Evolutionary conservation across 2,329 filamentous ascomycete species (phyloP).

Genomic region (Colletotrichum navitas): DNA sequence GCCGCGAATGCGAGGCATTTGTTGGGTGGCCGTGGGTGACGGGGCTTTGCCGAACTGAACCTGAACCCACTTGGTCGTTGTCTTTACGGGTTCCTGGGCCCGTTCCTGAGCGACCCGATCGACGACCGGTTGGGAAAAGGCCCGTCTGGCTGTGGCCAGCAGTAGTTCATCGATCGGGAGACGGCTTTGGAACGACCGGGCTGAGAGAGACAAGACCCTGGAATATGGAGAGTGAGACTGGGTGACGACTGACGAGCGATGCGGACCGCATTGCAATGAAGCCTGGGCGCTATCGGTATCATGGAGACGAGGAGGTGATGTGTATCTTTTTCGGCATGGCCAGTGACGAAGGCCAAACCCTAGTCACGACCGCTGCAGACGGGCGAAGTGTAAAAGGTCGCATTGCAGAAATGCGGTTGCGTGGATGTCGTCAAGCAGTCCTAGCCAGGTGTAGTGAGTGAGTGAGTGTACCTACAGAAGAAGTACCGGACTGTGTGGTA

Average conservation of each 20-base stretch:
- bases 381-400: constrained; percentile 2
- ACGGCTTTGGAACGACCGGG: constrained; percentile 10
- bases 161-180: neutral
- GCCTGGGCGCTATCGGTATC: neutral
- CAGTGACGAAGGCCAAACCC: neutral
- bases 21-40: neutral
- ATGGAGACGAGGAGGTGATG: constrained; percentile 5
- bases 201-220: neutral
- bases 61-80: neutral
- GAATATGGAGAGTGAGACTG: neutral
- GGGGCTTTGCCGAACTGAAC: neutral
- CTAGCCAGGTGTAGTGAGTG: neutral
- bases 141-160: neutral
- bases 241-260: constrained; percentile 9
- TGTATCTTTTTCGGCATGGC: neutral
- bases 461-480: neutral
- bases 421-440: constrained; percentile 4
- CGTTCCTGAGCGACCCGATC: constrained; percentile 23
- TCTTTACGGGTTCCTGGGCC: constrained; percentile 17
- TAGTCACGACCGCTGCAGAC: neutral
- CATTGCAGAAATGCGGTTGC: constrained; percentile 3
- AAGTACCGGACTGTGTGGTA: neutral
- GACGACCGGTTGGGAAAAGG: constrained; percentile 10
- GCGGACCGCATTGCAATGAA: constrained; percentile 15
- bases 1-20: constrained; percentile 16